Evolutionary conservation across 2,329 filamentous ascomycete genomes (phyloP).

Genomic region (Trichoderma koningiopsis): DNA sequence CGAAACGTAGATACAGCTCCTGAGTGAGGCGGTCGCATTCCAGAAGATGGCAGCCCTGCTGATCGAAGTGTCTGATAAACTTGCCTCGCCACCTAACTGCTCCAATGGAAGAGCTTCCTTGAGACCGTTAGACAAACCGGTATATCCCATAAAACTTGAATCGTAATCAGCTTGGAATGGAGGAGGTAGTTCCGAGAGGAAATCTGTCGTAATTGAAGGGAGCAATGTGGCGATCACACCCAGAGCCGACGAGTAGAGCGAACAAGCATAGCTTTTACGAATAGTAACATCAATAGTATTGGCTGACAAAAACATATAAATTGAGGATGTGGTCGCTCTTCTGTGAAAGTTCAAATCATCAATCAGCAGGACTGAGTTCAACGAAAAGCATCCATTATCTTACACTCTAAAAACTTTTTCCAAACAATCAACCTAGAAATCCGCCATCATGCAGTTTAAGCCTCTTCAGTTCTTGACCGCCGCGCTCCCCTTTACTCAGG

Average conservation of each 20-base stretch:
- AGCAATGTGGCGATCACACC: neutral
- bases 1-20: neutral
- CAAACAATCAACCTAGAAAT: neutral
- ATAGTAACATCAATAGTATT: neutral
- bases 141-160: neutral
- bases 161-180: neutral
- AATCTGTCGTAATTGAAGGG: neutral
- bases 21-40: neutral
- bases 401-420: neutral
- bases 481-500: neutral
- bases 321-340: neutral
- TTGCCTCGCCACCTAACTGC: neutral
- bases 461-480: neutral
- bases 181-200: neutral
- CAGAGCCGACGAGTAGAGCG: neutral
- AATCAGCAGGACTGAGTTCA: neutral
- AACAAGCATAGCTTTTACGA: neutral
- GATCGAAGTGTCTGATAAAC: neutral
- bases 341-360: neutral
- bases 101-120: neutral
- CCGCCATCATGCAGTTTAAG: constrained; percentile 14
- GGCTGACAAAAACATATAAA: neutral
- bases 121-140: neutral
- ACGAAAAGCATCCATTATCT: neutral
- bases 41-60: neutral